Evolutionary conservation across 2,329 filamentous ascomycete species (phyloP).

Genomic region (Claviceps sp.): DNA sequence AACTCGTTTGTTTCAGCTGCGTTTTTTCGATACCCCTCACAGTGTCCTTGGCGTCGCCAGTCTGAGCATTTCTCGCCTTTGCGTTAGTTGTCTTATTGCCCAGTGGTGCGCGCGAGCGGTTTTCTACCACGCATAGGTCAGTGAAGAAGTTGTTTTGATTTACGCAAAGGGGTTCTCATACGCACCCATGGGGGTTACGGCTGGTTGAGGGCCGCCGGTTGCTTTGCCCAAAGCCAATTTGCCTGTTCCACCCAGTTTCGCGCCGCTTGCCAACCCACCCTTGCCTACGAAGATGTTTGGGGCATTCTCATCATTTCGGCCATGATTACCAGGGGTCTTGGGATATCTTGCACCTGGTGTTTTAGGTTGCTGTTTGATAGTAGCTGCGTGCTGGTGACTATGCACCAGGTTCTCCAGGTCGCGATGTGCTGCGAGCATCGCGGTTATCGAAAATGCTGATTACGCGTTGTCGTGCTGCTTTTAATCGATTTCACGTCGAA

Average conservation of each 20-base stretch:
- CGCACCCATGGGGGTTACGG: conserved; percentile 72
- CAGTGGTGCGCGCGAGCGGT: conserved; percentile 61
- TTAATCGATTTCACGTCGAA: background rate
- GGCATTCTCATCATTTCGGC: conserved; percentile 75
- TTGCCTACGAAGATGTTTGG: conserved; percentile 24
- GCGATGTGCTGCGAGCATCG: conserved; percentile 63
- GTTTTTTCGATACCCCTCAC: conserved; percentile 50
- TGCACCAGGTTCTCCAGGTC: conserved; percentile 84
- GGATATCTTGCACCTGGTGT: conserved; percentile 64
- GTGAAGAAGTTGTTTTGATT: background rate
- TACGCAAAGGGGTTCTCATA: background rate
- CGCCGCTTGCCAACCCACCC: conserved; percentile 32
- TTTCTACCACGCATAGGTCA: conserved; percentile 12
- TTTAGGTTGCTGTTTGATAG: conserved; percentile 64
- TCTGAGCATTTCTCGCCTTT: conserved; percentile 58
- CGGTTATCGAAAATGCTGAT: conserved; percentile 2
- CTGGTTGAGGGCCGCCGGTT: conserved; percentile 35
- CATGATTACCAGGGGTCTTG: conserved; percentile 70
- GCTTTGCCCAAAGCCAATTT: conserved; percentile 34
- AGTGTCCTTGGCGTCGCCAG: conserved; percentile 47
- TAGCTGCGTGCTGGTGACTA: conserved; percentile 57
- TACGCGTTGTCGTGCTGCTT: background rate
- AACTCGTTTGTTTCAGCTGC: conserved; percentile 42
- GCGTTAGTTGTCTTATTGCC: conserved; percentile 96
- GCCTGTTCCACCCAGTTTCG: conserved; percentile 40